Conservation (phyloP, 805 yeast genomes). For the Spencermartinsiella europaea region DNA sequence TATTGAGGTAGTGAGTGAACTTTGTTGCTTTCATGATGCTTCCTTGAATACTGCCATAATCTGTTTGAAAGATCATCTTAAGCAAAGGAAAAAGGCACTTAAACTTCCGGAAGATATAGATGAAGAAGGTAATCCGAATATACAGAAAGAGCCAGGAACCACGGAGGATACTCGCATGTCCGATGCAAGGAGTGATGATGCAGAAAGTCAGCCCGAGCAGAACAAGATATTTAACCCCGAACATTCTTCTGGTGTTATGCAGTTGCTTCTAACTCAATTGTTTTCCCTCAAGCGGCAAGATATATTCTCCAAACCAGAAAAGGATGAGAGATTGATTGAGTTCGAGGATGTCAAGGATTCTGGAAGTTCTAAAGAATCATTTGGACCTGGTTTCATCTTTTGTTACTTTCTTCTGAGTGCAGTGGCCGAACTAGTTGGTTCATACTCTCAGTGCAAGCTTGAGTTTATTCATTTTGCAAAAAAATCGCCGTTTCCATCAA, state of each 20-base stretch:
- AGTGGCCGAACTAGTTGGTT: conserved; percentile 64
- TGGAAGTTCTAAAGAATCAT: conserved; percentile 21
- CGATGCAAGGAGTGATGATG: conserved; percentile 4
- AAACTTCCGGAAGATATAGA: conserved; percentile 7
- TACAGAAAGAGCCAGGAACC: background rate
- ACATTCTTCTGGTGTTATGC: conserved; percentile 53
- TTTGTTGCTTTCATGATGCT: conserved; percentile 23
- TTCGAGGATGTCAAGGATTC: conserved; percentile 13
- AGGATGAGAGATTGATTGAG: conserved; percentile 18
- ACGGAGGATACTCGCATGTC: conserved; percentile 4
- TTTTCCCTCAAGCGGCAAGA: conserved; percentile 44
- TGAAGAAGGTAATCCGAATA: conserved; percentile 10
- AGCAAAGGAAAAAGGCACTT: conserved; percentile 11
- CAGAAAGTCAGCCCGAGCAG: background rate
- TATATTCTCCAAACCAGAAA: conserved; percentile 28
- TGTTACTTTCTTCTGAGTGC: conserved; percentile 63
- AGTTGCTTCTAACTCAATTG: conserved; percentile 57
- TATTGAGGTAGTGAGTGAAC: conserved; percentile 35
- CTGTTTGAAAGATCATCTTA: conserved; percentile 22
- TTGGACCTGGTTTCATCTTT: conserved; percentile 56
- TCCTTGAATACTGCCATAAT: conserved; percentile 17
- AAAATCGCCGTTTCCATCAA: conserved; percentile 35
- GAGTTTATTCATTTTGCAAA: conserved; percentile 77
- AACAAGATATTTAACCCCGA: conserved; percentile 9
- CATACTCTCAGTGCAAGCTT: conserved; percentile 75